Evolutionary conservation across 768 basidiomycete species (phyloP).

Genomic region (Trametopsis cervina): DNA sequence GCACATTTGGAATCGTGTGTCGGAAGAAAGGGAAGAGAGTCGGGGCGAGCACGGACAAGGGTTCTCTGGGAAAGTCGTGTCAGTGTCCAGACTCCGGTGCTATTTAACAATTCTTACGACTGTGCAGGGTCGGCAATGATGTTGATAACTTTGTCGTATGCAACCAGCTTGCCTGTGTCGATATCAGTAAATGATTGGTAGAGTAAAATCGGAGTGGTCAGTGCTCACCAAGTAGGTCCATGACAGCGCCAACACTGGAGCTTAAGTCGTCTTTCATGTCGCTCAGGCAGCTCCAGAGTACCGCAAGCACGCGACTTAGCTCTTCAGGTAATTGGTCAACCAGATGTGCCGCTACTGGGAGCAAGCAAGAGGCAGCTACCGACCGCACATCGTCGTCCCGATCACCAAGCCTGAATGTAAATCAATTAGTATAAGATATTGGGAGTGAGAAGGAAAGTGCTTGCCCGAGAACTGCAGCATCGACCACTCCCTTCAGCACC

Average conservation of each 20-base stretch:
- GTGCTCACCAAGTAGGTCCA: constrained; percentile 85
- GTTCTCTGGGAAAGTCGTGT: constrained; percentile 42
- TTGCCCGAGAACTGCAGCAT: constrained; percentile 88
- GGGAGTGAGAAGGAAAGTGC: constrained; percentile 16
- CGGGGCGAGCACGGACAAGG: constrained; percentile 76
- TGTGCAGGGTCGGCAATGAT: constrained; percentile 62
- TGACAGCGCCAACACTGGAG: constrained; percentile 93
- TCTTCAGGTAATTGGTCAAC: constrained; percentile 70
- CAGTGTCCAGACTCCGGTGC: constrained; percentile 1
- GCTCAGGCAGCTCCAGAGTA: constrained; percentile 85
- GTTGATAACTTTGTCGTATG: constrained; percentile 69
- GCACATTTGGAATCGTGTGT: constrained; percentile 91
- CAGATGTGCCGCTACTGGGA: constrained; percentile 80
- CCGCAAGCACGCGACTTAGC: constrained; percentile 66
- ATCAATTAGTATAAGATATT: constrained; percentile 4
- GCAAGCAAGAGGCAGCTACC: constrained; percentile 86
- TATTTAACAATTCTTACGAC: constrained; percentile 51
- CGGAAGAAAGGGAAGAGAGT: constrained; percentile 95
- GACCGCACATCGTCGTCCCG: constrained; percentile 94
- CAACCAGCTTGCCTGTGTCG: constrained; percentile 68
- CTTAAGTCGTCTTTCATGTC: constrained; percentile 96
- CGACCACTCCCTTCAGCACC: constrained; percentile 76
- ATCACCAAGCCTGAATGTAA: constrained; percentile 70
- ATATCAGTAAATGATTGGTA: background rate
- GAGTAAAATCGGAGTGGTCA: background rate